These are phyloP conservation scores for Hypomontagnella submonticulosa DNA, from an alignment of 495 filamentous ascomycete genomes.

Conservation along the genomic window DNA sequence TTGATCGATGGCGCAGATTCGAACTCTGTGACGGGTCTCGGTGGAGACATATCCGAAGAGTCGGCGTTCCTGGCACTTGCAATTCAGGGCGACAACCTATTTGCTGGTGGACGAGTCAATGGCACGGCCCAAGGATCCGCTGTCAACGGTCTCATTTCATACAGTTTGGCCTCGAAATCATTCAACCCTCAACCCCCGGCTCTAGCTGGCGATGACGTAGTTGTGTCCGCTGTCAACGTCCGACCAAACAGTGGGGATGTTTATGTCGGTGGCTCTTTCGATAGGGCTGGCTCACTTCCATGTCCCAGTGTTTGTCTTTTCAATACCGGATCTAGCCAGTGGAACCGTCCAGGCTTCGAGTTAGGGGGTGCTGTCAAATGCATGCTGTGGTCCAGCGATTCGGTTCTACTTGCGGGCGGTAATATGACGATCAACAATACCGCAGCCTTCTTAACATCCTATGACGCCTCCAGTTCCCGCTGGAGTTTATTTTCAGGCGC, in stretches of 20 bases:
- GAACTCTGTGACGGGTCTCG: conserved; percentile 75
- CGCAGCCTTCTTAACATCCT: conserved; percentile 75
- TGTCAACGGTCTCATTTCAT: conserved; percentile 81
- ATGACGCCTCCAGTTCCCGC: conserved; percentile 67
- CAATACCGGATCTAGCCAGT: conserved; percentile 72
- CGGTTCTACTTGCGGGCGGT: conserved; percentile 78
- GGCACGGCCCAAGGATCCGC: conserved; percentile 71
- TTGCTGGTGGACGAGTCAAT: conserved; percentile 81
- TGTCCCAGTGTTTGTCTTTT: conserved; percentile 86
- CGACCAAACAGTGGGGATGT: conserved; percentile 75
- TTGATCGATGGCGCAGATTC: conserved; percentile 71
- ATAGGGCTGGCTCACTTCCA: conserved; percentile 79
- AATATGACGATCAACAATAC: conserved; percentile 72
- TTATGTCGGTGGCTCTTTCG: conserved; percentile 87
- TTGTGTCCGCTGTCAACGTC: conserved; percentile 77
- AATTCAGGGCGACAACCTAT: conserved; percentile 75
- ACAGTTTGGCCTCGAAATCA: conserved; percentile 72
- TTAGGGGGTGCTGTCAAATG: conserved; percentile 74
- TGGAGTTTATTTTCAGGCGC: conserved; percentile 77
- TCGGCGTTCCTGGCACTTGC: conserved; percentile 80
- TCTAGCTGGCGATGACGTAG: conserved; percentile 72
- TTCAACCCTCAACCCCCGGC: conserved; percentile 76
- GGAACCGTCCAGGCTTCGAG: conserved; percentile 78
- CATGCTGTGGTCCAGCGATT: conserved; percentile 78
- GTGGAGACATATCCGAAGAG: conserved; percentile 70